These are phyloP conservation scores for Quercus mongolica DNA, from an alignment of 306 rosid genomes.

Conservation along the genomic window DNA sequence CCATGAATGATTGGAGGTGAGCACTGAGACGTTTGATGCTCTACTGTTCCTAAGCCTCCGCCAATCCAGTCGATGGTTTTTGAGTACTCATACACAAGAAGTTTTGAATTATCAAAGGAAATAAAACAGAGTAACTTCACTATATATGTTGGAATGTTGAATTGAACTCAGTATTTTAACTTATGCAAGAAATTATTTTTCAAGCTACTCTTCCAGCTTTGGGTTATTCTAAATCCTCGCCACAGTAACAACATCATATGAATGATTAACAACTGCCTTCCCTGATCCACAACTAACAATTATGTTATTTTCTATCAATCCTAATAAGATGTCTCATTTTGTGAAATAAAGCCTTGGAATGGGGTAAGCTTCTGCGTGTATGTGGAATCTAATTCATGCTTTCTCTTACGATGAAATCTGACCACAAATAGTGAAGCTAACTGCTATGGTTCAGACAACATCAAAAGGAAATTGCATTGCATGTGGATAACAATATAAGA, in stretches of 20 bases:
- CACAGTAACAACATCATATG: constrained; percentile 56
- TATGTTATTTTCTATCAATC: constrained; percentile 33
- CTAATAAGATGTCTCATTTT: constrained; percentile 44
- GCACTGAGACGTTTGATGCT: constrained; percentile 1
- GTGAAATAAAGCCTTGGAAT: constrained; percentile 71
- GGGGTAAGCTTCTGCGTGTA: constrained; percentile 55
- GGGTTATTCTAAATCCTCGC: constrained; percentile 51
- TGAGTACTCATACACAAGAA: constrained; percentile 72
- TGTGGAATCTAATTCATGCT: constrained; percentile 18
- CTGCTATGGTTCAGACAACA: no score
- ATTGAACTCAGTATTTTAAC: constrained; percentile 65
- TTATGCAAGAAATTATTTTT: constrained; percentile 63
- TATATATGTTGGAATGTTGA: constrained; percentile 58
- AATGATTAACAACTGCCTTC: constrained; percentile 37
- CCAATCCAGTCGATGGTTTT: constrained; percentile 67
- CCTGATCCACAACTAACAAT: constrained; percentile 47
- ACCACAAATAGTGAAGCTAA: not conserved
- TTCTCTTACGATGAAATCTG: constrained; percentile 30
- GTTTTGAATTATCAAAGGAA: constrained; percentile 50
- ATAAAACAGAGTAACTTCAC: constrained; percentile 71
- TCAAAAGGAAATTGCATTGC: no score
- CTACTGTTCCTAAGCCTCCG: constrained; percentile 49
- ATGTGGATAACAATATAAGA: no score
- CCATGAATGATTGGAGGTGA: constrained; percentile 12
- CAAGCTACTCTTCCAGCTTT: constrained; percentile 58